phyloP scores from a whole-genome alignment of 2,329 filamentous ascomycete genomes.

The Microdochium bolleyi region DNA sequence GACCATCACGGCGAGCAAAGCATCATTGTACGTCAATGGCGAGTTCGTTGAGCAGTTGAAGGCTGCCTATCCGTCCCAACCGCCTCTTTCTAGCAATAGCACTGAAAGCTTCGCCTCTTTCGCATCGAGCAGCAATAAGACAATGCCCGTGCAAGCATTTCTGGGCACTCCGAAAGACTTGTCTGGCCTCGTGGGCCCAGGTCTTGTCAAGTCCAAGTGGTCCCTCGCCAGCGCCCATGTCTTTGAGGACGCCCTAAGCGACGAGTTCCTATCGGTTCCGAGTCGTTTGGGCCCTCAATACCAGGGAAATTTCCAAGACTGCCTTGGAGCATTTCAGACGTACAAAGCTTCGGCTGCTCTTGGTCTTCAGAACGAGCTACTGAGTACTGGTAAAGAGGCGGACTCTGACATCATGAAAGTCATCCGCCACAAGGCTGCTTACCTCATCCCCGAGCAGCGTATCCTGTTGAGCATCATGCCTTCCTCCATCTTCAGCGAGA shows the following conservation, averaged over 20 bases:
- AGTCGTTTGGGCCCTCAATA: conserved; percentile 86
- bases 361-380: conserved; percentile 82
- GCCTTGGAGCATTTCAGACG: conserved; percentile 90
- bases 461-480: conserved; percentile 80
- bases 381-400: conserved; percentile 84
- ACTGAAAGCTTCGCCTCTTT: conserved; percentile 66
- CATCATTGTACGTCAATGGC: conserved; percentile 83
- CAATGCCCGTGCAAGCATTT: conserved; percentile 78
- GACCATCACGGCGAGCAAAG: conserved; percentile 68
- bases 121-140: conserved; percentile 47
- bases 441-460: conserved; percentile 71
- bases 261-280: conserved; percentile 87
- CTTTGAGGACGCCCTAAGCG: conserved; percentile 79
- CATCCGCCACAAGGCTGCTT: conserved; percentile 77
- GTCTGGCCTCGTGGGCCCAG: conserved; percentile 65
- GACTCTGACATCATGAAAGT: conserved; percentile 85
- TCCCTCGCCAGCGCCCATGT: conserved; percentile 85
- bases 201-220: conserved; percentile 71
- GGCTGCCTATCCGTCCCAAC: conserved; percentile 75
- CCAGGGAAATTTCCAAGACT: conserved; percentile 94
- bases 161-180: conserved; percentile 87
- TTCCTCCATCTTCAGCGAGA: conserved; percentile 70
- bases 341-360: conserved; percentile 88
- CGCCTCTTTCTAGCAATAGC: conserved; percentile 54
- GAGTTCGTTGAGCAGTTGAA: conserved; percentile 91